Evolutionary conservation across 148 eudicot genomes (phyloP).

Genomic region (Cornus controversa): DNA sequence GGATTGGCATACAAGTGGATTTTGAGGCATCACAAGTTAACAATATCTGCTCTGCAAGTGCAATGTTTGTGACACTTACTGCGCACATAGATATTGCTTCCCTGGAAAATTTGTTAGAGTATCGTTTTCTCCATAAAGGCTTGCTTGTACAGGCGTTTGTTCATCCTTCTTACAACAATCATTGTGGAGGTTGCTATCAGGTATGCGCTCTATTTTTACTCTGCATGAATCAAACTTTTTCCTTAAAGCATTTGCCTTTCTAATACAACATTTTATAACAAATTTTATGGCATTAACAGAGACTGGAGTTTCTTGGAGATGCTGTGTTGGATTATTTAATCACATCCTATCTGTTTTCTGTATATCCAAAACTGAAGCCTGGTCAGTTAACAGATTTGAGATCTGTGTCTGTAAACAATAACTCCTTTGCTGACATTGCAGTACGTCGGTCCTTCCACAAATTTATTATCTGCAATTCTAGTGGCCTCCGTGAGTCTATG

Average conservation of each 20-base stretch:
- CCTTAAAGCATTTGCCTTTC: background rate
- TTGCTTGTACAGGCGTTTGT: constrained; percentile 85
- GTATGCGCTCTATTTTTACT: constrained; percentile 27
- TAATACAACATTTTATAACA: constrained; percentile 11
- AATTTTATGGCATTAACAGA: constrained; percentile 37
- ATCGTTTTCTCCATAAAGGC: constrained; percentile 70
- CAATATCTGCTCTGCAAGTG: constrained; percentile 61
- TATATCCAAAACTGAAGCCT: constrained; percentile 78
- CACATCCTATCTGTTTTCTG: constrained; percentile 82
- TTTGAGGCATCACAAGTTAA: constrained; percentile 56
- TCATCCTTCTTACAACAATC: constrained; percentile 83
- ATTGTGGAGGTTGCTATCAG: constrained; percentile 93
- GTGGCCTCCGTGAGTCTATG: constrained; percentile 46
- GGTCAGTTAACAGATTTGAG: constrained; percentile 98
- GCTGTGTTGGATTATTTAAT: constrained; percentile 91
- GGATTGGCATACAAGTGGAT: constrained; percentile 79
- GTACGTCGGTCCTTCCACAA: constrained; percentile 53
- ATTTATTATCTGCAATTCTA: constrained; percentile 56
- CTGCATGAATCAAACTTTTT: background rate
- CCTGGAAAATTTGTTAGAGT: constrained; percentile 55
- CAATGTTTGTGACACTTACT: constrained; percentile 53
- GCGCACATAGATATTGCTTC: constrained; percentile 43
- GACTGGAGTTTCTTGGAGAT: constrained; percentile 98
- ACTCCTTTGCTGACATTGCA: constrained; percentile 73
- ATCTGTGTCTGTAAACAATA: constrained; percentile 74